Conservation (phyloP, 225 moss, liverwort and hornwort species). For the Neckera pumila region DNA sequence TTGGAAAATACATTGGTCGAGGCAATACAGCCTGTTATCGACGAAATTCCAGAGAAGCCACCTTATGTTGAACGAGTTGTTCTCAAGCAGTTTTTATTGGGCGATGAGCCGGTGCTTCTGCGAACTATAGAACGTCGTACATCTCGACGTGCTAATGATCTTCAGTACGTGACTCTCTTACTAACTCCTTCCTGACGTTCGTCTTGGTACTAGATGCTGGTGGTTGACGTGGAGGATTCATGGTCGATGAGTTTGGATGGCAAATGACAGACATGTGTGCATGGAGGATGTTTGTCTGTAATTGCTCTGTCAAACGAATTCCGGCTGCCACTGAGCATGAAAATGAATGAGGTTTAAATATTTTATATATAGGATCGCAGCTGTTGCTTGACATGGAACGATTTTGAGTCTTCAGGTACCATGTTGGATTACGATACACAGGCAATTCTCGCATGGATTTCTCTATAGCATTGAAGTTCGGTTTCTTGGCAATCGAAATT, state of each 20-base stretch:
- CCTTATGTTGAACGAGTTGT: constrained; percentile 61
- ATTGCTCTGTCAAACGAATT: not conserved
- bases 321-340: not conserved
- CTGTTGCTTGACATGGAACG: constrained; percentile 2
- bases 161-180: constrained; percentile 46
- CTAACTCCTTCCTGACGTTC: not conserved
- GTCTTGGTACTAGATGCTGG: not conserved
- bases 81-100: constrained; percentile 67
- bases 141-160: constrained; percentile 92
- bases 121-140: constrained; percentile 90
- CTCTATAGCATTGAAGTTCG: constrained; percentile 51
- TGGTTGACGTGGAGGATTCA: not conserved
- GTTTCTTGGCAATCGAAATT: constrained; percentile 59
- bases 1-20: constrained; percentile 52
- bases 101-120: constrained; percentile 79
- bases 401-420: constrained; percentile 46
- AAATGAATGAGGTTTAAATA: not conserved
- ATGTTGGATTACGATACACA: constrained; percentile 84
- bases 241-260: not conserved
- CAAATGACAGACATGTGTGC: not conserved
- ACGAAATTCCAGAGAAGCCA: constrained; percentile 83
- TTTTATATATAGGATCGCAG: not conserved
- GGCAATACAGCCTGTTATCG: constrained; percentile 82
- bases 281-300: not conserved
- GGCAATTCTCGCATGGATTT: constrained; percentile 89